Base-by-base conservation (phyloP, 129 eudicot species). In the Pittosporum tobira region DNA sequence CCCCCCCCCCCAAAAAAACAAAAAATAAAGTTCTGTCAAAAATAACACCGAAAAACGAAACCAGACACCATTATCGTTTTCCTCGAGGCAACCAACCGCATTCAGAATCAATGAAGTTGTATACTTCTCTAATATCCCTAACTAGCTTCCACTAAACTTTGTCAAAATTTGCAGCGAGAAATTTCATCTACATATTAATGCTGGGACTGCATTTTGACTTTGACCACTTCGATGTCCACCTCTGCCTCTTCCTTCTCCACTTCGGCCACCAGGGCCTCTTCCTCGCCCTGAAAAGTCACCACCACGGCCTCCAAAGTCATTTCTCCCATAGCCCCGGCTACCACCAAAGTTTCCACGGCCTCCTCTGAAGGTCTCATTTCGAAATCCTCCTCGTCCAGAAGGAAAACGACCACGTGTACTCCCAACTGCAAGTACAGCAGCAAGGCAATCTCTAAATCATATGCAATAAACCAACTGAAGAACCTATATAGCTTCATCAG, bases 271-370 rank as follows among this genome's bases (percentile, higher is more conserved):
- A 26, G 78, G 77, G 30, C 74, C 84, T 53, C 84, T 62, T 51
- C 79, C 84, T 34, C 77, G 63, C 22, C 74, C 81, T 13, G 81
- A 71, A 71, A 67, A 81, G 22, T 82, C 84, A 30, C 81, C 84
- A 30, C 81, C 75, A 25, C 76, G 81, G 53, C 84, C 79, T 30
- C 81, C 75, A 38, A 74, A 83, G 56, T 83, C 94, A 30, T 52
- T 87, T 71, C 94, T 77, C 29, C 81, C 85, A 59, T 75, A 84
- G 16, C 86, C 80, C 18, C 88, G 70, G 8, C 88, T 84, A 24
- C 81, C 75, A 37, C 69, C 69, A 30, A 69, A 88, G 67, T 72
- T 75, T 11, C 94, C 86, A 56, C 88, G 84, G 26, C 77, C 80
- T 71, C 77, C 80, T 71, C 93, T 75, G 71, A 79, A 82, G 73